Base-by-base conservation (phyloP, 148 eudicot genomes). In the Suaeda aralocaspica region DNA sequence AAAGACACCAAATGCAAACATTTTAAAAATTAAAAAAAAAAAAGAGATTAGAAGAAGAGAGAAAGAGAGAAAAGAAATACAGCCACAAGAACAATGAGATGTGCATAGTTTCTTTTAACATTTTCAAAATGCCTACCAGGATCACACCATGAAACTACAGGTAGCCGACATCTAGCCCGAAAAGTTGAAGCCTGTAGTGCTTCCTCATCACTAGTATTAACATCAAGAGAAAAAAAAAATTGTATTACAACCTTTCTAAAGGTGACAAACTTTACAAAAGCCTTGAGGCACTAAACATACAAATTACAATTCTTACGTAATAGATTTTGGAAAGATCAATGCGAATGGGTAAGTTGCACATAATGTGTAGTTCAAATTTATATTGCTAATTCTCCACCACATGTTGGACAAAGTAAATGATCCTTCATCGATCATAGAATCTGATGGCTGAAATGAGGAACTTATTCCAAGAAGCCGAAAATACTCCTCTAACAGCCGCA, bases 321-420 rank as follows among this genome's bases (percentile, higher is more conserved):
- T 89, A 69, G 84, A 82, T 76, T 85, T 91, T 42, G 99, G 99
- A 70, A 95, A 80, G 56, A 95, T 82, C 82, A 95, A 82, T 15
- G 99, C 97, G 67, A 95, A 95, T 24, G 99, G 99, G 81, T 95
- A 95, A 78, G 94, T 91, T 39, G 93, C 78, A 73, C 81, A 89
- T 76, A 89, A 77, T 41, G 89, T 68, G 82, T 95, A 89, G 62
- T 80, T 80, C 65, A 80, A 84, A 84, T 95, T 95, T 53, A 82
- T 80, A 63, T 69, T 81, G 77, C 92, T 95, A 75, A 95, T 88
- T 83, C 99, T 89, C 99, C 99, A 95, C 80, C 78, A 81, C 46
- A 82, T 82, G 71, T 85, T 86, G 59, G 90, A 89, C 66, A 88
- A 62, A 19, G 88, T 80, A 81, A 84, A 95, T 52, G 92, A 86